Base-by-base conservation (phyloP, 345 rosid genomes). In the Gossypium raimondii region DNA sequence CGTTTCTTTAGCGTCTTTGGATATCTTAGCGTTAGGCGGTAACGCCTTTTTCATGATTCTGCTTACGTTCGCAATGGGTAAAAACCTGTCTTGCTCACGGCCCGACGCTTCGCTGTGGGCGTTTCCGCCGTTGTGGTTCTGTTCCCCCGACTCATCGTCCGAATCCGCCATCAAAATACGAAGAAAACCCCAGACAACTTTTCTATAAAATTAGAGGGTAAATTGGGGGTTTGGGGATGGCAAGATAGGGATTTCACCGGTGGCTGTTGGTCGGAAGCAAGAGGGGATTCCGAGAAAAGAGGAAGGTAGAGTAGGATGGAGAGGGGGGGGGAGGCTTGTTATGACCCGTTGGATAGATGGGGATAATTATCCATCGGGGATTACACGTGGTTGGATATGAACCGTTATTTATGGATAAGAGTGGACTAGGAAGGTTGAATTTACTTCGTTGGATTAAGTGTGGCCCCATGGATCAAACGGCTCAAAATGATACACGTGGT, bases 1-100 rank as follows among this genome's bases (percentile, higher is more conserved):
- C 3, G 94, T 89, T 80, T 89, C 94, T 70, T 89, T 89, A 0
- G 94, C 94, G 83, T 88, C 94, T 63, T 89, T 89, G 0, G 92
- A 89, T 77, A 89, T 89, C 80, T 89, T 89, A 1, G 92, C 94
- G 83, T 89, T 89, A 9, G 90, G 89, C 34, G 90, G 92, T 17
- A 89, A 68, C 1, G 90, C 93, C 68, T 89, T 89, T 80, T 89
- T 89, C 94, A 89, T 89, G 80, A 88, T 89, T 78, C 92, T 73
- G 81, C 94, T 89, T 25, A 88, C 94, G 84, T 89, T 89, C 2
- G 92, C 92, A 4, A 89, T 89, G 27, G 92, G 94, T 24, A 89
- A 77, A 67, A 89, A 85, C 75, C 92, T 79, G 65, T 88, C 92
- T 55, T 89, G 94, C 57, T 88, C 92, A 53, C 85, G 82, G 7